Evolutionary conservation across 176 grass and related monocot genomes (phyloP).

Genomic region (Cenchrus purpureus): DNA sequence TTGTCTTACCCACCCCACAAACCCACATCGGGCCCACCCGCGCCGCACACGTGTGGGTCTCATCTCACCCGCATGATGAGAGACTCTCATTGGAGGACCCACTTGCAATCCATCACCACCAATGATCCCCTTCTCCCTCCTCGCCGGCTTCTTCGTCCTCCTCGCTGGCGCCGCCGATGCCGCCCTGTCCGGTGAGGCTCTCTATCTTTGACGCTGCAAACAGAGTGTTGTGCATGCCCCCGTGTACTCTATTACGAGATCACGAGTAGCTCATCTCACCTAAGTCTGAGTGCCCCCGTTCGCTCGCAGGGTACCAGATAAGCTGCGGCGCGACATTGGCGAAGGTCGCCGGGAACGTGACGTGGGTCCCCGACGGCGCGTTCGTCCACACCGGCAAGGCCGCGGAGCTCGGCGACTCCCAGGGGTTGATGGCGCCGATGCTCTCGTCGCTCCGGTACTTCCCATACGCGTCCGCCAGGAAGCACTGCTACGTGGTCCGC

Average conservation of each 20-base stretch:
- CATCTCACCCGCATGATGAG: no score
- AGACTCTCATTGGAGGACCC: not conserved
- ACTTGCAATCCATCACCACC: not conserved
- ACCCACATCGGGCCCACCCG: no score
- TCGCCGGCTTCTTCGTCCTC: slow-evolving; percentile 28
- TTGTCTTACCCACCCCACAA: no score
- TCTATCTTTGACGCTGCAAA: not conserved
- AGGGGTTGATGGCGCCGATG: slow-evolving; percentile 26
- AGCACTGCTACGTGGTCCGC: slow-evolving; percentile 75
- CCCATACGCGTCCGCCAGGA: slow-evolving; percentile 54
- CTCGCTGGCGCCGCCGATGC: slow-evolving; percentile 9
- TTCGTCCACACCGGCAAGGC: slow-evolving; percentile 56
- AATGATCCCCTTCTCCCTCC: slow-evolving; percentile 45
- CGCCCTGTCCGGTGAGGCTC: slow-evolving; percentile 18
- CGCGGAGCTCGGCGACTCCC: slow-evolving; percentile 7
- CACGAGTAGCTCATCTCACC: no score
- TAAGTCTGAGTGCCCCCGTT: no score
- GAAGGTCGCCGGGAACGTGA: slow-evolving; percentile 38
- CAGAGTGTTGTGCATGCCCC: not conserved
- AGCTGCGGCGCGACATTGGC: slow-evolving; percentile 58
- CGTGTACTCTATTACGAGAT: no score
- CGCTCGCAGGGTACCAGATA: slow-evolving; percentile 62
- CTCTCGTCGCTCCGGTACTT: slow-evolving; percentile 77
- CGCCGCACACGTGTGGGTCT: no score
- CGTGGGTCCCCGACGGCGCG: slow-evolving; percentile 60